These are phyloP conservation scores for Elsinoe batatas DNA, from an alignment of 2,329 filamentous ascomycete genomes.

Conservation along the genomic window DNA sequence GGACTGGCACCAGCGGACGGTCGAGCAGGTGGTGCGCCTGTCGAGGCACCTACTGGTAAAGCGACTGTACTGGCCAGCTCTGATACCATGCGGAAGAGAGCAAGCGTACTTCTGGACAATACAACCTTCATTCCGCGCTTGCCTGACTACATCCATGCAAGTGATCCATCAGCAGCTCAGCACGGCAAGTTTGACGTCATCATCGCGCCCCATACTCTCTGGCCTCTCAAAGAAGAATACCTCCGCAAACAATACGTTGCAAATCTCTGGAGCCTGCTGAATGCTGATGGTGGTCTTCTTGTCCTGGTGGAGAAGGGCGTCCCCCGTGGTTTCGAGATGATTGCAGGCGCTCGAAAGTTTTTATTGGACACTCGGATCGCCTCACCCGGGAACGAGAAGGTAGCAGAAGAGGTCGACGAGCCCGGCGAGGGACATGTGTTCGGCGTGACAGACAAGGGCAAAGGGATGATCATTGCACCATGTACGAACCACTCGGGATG, in stretches of 20 bases:
- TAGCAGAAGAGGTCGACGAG: slow-evolving; percentile 18
- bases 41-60: slow-evolving; percentile 52
- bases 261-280: slow-evolving; percentile 81
- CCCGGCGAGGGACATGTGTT: slow-evolving; percentile 19
- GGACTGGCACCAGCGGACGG: slow-evolving; percentile 25
- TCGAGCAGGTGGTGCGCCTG: slow-evolving; percentile 30
- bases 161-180: slow-evolving; percentile 34
- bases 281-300: slow-evolving; percentile 74
- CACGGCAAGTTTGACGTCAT: slow-evolving; percentile 70
- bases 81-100: slow-evolving; percentile 61
- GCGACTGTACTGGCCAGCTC: slow-evolving; percentile 74
- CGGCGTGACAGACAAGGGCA: slow-evolving; percentile 36
- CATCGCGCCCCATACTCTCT: slow-evolving; percentile 75
- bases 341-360: slow-evolving; percentile 73
- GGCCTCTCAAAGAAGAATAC: slow-evolving; percentile 65
- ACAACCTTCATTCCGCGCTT: slow-evolving; percentile 86
- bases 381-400: slow-evolving; percentile 44
- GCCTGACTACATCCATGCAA: slow-evolving; percentile 70
- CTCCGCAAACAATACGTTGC: slow-evolving; percentile 69
- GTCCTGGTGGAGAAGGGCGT: slow-evolving; percentile 86
- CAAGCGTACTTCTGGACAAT: slow-evolving; percentile 69
- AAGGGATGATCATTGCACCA: slow-evolving; percentile 51
- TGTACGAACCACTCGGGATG: slow-evolving; percentile 86
- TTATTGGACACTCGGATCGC: slow-evolving; percentile 67
- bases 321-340: slow-evolving; percentile 81